Evolutionary conservation across 768 basidiomycete genomes (phyloP).

Genomic region (Daedaleopsis sinensis): DNA sequence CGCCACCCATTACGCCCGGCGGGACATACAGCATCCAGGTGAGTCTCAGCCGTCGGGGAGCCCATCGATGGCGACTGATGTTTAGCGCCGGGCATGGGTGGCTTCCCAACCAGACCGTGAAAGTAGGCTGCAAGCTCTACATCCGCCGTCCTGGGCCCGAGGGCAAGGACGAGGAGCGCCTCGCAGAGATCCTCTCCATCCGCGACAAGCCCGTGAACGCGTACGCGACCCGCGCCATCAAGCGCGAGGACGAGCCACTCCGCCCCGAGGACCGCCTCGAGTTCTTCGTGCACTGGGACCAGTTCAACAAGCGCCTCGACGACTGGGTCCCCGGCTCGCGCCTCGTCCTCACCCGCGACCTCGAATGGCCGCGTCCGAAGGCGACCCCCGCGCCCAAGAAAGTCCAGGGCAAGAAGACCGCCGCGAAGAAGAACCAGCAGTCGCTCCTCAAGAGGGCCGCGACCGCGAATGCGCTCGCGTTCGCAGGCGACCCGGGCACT

Average conservation of each 20-base stretch:
- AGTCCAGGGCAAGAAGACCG: conserved; percentile 63
- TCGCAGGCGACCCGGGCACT: conserved; percentile 26
- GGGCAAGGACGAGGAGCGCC: conserved; percentile 82
- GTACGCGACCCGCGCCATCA: conserved; percentile 52
- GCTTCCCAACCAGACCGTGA: conserved; percentile 62
- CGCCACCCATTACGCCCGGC: conserved; percentile 70
- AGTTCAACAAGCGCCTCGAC: conserved; percentile 98
- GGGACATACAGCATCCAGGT: conserved; percentile 81
- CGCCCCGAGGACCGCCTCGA: conserved; percentile 82
- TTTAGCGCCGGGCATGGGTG: conserved; percentile 23
- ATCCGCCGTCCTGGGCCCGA: conserved; percentile 79
- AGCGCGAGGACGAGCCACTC: conserved; percentile 47
- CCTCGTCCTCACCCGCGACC: conserved; percentile 79
- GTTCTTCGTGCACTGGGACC: conserved; percentile 98
- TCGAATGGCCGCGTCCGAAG: conserved; percentile 97
- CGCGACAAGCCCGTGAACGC: conserved; percentile 79
- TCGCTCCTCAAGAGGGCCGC: conserved; percentile 69
- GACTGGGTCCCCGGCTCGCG: conserved; percentile 94
- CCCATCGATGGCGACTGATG: conserved; percentile 27
- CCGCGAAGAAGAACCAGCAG: conserved; percentile 59
- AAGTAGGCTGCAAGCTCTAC: conserved; percentile 95
- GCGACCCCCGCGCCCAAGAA: conserved; percentile 51
- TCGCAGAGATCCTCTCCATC: conserved; percentile 95
- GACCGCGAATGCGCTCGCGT: conserved; percentile 41
- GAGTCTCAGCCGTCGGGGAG: conserved; percentile 33